Evolutionary conservation across 2,329 filamentous ascomycete species (phyloP).

Genomic region (Helminthosporium solani): DNA sequence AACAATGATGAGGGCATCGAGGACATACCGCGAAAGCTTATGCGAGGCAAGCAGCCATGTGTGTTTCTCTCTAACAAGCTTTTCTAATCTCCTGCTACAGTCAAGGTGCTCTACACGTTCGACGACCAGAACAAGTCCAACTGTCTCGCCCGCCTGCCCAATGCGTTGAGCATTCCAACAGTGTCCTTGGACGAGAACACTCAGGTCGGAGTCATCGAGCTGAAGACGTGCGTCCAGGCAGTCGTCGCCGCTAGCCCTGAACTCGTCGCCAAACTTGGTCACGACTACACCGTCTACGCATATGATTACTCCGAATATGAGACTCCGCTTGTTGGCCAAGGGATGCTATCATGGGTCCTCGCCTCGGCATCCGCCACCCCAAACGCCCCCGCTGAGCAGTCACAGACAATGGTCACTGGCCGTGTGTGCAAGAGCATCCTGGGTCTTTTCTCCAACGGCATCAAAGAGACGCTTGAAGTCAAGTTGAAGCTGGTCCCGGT

Average conservation of each 20-base stretch:
- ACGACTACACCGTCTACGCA: slow-evolving; percentile 95
- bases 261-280: slow-evolving; percentile 68
- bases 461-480: slow-evolving; percentile 88
- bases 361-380: slow-evolving; percentile 59
- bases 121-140: slow-evolving; percentile 85
- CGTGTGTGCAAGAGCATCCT: slow-evolving; percentile 84
- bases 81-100: slow-evolving; percentile 50
- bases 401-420: slow-evolving; percentile 77
- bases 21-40: slow-evolving; percentile 44
- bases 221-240: slow-evolving; percentile 82
- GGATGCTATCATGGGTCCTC: slow-evolving; percentile 85
- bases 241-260: slow-evolving; percentile 81
- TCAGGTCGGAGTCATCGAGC: slow-evolving; percentile 82
- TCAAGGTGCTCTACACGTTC: slow-evolving; percentile 97
- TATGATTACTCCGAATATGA: slow-evolving; percentile 96
- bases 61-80: not conserved
- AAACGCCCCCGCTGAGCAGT: slow-evolving; percentile 58
- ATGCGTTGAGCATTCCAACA: slow-evolving; percentile 76
- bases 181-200: slow-evolving; percentile 76
- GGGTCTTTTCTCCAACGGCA: slow-evolving; percentile 78
- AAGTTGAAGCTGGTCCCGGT: slow-evolving; percentile 83
- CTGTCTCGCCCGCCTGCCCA: slow-evolving; percentile 82
- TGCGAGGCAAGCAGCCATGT: slow-evolving; percentile 46
- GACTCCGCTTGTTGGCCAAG: slow-evolving; percentile 89
- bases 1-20: slow-evolving; percentile 27